Evolutionary conservation across 805 yeast species (phyloP), one percentile per base, ranked within the genome.

Genomic region (Maudiozyma pseudohumilis): DNA sequence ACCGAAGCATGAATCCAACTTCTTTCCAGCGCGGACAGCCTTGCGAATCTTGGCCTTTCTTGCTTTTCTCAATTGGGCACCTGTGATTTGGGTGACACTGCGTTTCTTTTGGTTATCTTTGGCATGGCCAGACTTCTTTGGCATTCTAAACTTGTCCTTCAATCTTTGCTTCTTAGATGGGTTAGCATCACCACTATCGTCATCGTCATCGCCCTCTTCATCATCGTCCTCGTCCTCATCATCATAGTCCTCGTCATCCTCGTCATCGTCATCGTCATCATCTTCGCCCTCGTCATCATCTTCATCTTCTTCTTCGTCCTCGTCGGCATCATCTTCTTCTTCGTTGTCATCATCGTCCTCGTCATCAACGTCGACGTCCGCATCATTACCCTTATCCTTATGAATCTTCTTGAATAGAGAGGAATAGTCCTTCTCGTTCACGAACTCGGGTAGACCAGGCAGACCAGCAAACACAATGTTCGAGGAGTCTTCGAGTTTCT

Each of bases 391-490:
- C n/a, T 17, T 18, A 25, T 20, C 18, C 6, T 34, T 32, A 18
- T 41, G 33, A 8, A 32, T 6, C 13, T 34, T 36, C 19, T 34
- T 35, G 12, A 31, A 19, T 10, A 29, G 21, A 5, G 41, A 26
- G 24, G 41, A 46, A 21, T 50, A 52, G 29, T 53, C 54, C 12
- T 41, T 47, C 3, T 43, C 25, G 17, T 47, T 53, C 20, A 53
- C 43, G 40, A 55, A 55, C 37, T 53, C 52, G 16, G 58, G 60
- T 28, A 48, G 24, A 6, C 44, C 52, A n/a, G 54, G 53, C 15
- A 52, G 35, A 40, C 50, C 52, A 23, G 53, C 47, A 42, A 55
- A 46, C 2, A 52, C 44, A 38, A 53, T 45, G 37, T 52, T 53
- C 0, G 57, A 49, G 18, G 51, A 43, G 10, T 38, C 41, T 32